Percentiles rank a stretch among this genome's conserved stretches.
Conservation (phyloP, 2,329 filamentous ascomycete genomes). For the Aspergillus uvarum region DNA sequence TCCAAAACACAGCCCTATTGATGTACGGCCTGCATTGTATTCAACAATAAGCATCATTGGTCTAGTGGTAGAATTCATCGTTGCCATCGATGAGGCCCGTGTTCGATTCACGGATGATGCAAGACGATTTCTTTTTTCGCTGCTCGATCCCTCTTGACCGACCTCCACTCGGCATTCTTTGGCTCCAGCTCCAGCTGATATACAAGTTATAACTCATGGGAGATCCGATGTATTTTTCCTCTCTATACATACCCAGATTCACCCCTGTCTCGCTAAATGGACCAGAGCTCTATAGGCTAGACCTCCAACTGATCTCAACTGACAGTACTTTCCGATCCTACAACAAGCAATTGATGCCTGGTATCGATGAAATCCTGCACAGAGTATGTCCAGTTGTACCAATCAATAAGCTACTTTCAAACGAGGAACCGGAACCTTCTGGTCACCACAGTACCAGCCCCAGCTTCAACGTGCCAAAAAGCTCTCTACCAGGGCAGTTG, state of each 20-base stretch:
- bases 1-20: fast-evolving
- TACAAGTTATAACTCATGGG: too few relatives aligned
- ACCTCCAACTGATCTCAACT: too few relatives aligned
- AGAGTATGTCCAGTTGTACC: not conserved
- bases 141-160: slow-evolving; percentile 31
- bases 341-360: too few relatives aligned
- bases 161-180: too few relatives aligned
- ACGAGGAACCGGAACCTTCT: not conserved
- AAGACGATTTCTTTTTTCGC: slow-evolving; percentile 22
- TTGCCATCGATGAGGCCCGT: slow-evolving; percentile 49
- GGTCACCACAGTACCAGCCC: not conserved
- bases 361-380: too few relatives aligned
- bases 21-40: not conserved
- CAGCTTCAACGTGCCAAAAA: not conserved
- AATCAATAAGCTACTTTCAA: not conserved
- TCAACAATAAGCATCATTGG: slow-evolving; percentile 38
- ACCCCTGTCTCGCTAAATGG: too few relatives aligned
- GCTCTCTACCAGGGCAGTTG: slow-evolving; percentile 62
- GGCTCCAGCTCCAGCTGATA: too few relatives aligned
- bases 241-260: too few relatives aligned
- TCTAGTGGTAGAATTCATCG: slow-evolving; percentile 48
- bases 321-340: too few relatives aligned
- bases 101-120: slow-evolving; percentile 49
- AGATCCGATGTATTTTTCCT: too few relatives aligned
- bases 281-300: too few relatives aligned